Percentiles rank a stretch among this genome's conserved stretches.
Evolutionary conservation across 805 yeast genomes (phyloP).

Genomic region (Metschnikowia colocasiae): DNA sequence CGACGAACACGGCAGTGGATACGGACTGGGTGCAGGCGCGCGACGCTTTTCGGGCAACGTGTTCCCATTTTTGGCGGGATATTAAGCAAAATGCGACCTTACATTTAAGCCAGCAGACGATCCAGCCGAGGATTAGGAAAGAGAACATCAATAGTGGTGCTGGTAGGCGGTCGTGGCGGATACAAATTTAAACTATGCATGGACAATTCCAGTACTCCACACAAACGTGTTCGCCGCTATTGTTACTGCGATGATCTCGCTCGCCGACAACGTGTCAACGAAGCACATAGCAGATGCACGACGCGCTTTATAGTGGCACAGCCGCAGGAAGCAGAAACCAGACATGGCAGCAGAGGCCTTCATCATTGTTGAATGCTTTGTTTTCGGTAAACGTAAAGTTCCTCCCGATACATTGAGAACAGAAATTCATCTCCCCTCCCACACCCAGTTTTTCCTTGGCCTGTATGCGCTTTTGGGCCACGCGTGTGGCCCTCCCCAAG

Average conservation of each 20-base stretch:
- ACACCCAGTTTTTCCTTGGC: not conserved
- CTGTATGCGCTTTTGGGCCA: not conserved
- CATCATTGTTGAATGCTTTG: not conserved
- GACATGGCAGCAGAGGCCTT: not conserved
- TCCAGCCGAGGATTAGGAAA: too few relatives aligned
- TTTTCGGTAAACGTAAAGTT: not conserved
- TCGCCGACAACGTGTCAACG: not conserved
- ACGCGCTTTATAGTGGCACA: constrained; percentile 1
- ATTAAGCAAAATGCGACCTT: constrained; percentile 1
- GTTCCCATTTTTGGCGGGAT: constrained; percentile 1
- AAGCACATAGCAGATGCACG: not conserved
- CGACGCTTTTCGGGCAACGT: constrained; percentile 3
- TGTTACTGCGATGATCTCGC: not conserved
- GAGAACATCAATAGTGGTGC: not conserved
- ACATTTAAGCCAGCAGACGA: not conserved
- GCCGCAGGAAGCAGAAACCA: not conserved
- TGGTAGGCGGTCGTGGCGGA: not conserved
- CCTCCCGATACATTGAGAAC: not conserved
- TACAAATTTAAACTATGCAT: not conserved
- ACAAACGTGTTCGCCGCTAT: not conserved
- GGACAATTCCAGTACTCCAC: not conserved
- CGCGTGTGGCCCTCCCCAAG: not conserved
- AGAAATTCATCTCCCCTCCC: not conserved
- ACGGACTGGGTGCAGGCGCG: not conserved
- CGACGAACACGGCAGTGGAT: constrained; percentile 2